phyloP scores from a whole-genome alignment of 2,329 filamentous ascomycete genomes.

The Aspergillus thermomutatus region DNA sequence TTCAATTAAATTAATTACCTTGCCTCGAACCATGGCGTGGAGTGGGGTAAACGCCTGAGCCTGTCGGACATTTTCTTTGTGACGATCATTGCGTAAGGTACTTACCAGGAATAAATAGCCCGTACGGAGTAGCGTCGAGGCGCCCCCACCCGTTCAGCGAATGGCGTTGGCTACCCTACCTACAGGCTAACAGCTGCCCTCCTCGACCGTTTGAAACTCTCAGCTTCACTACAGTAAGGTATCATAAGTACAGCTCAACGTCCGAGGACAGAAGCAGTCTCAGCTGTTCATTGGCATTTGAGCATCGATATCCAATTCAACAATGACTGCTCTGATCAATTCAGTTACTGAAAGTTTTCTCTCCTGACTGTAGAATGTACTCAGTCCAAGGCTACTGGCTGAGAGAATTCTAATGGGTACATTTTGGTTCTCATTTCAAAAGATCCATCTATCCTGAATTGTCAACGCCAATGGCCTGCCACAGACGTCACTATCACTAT shows the following conservation, averaged over 20 bases:
- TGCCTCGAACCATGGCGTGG: not conserved
- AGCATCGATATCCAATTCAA: not conserved
- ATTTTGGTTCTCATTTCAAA: not conserved
- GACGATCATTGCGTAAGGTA: not conserved
- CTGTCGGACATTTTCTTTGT: not conserved
- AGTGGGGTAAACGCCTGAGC: not conserved
- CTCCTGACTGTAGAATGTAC: not conserved
- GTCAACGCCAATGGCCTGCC: not conserved
- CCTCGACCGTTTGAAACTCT: not conserved
- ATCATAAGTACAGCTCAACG: not conserved
- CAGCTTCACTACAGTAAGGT: not conserved
- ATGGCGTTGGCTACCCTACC: not conserved
- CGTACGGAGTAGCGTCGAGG: not conserved
- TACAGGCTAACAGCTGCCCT: too few species aligned
- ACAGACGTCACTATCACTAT: not conserved
- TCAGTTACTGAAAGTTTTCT: not conserved
- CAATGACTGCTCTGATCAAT: not conserved
- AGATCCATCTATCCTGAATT: not conserved
- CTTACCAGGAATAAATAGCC: not conserved
- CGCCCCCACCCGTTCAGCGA: not conserved
- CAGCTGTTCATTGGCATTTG: not conserved
- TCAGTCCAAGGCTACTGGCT: not conserved
- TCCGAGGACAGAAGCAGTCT: not conserved
- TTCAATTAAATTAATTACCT: not conserved
- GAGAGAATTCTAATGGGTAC: not conserved